Percentiles rank a stretch among this genome's conserved stretches.
Evolutionary conservation across 257 asterid species (phyloP).

Genomic region (Przewalskia tangutica): DNA sequence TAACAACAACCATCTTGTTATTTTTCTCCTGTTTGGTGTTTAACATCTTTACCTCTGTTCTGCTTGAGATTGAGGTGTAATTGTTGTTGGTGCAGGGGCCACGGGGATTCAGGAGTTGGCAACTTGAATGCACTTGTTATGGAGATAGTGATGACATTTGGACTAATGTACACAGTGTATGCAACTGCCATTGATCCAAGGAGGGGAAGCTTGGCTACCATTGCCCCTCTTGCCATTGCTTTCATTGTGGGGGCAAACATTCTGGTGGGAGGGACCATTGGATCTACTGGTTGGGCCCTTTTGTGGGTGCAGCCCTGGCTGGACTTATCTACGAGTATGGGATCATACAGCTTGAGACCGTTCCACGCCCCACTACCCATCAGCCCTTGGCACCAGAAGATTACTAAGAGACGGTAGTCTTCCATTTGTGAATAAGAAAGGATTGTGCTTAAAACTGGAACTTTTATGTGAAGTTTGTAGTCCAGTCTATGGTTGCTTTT

Average conservation of each 20-base stretch:
- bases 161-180: conserved; percentile 59
- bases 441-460: not conserved
- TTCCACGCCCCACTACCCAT: conserved; percentile 48
- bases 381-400: conserved; percentile 94
- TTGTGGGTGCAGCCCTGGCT: conserved; percentile 62
- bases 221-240: conserved; percentile 84
- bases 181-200: conserved; percentile 84
- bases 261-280: conserved; percentile 89
- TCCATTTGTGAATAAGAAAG: not conserved
- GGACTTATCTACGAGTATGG: conserved; percentile 73
- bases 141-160: conserved; percentile 79
- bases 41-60: not conserved
- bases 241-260: conserved; percentile 81
- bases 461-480: not conserved
- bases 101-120: conserved; percentile 70
- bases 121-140: conserved; percentile 49
- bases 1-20: not conserved
- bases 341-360: conserved; percentile 34
- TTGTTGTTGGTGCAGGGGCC: conserved; percentile 51
- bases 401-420: conserved; percentile 27
- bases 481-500: not conserved
- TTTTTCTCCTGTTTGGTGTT: not conserved
- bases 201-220: conserved; percentile 60
- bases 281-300: conserved; percentile 97
- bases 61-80: not conserved